Evolutionary conservation across 2,329 filamentous ascomycete genomes (phyloP), one percentile per base, ranked within the genome.

Genomic region (Fusarium sp.): DNA sequence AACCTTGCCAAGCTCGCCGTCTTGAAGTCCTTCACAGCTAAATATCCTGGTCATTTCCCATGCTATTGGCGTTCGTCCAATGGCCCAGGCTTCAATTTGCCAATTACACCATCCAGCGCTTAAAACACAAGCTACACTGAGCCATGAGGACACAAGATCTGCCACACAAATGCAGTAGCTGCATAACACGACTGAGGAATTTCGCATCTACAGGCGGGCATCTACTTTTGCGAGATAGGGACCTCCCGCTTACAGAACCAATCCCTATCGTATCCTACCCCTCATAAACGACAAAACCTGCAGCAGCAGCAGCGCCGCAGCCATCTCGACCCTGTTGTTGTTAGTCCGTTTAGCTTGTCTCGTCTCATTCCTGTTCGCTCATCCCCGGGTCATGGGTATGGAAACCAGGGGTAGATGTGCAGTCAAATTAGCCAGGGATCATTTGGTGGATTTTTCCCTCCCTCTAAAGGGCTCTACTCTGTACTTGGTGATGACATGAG

Each of bases 391-490:
- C 40, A 52, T 52, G 53, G 53, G 46, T 34, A 49, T 39, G 17
- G 9, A 36, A 28, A 11, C 30, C 17, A n/a, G 51, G 43, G 51
- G 26, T 28, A 4, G 4, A 28, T 45, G 59, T 64, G 48, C 53
- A 34, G 54, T 28, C 62, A 63, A 69, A 63, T 68, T 67, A 63
- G 51, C 62, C 62, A 69, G 65, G 65, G 65, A 58, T 49, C 38
- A 36, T 43, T 30, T 32, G 42, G 61, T 67, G 61, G 62, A 38
- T 67, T 56, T 56, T 19, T 36, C 34, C 17, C 14, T 36, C 34
- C 17, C 34, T 36, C 17, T 36, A 4, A 9, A 23, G 23, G 7
- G 28, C 14, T 12, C 28, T 32, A 12, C 7, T 4, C 28, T 32
- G 6, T 8, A 32, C 30, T 17, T 34, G 12, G 30, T 34, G 14